Evolutionary conservation across 192 early-diverging fungal genomes (phyloP).

Genomic region (Kappamyces sp.): DNA sequence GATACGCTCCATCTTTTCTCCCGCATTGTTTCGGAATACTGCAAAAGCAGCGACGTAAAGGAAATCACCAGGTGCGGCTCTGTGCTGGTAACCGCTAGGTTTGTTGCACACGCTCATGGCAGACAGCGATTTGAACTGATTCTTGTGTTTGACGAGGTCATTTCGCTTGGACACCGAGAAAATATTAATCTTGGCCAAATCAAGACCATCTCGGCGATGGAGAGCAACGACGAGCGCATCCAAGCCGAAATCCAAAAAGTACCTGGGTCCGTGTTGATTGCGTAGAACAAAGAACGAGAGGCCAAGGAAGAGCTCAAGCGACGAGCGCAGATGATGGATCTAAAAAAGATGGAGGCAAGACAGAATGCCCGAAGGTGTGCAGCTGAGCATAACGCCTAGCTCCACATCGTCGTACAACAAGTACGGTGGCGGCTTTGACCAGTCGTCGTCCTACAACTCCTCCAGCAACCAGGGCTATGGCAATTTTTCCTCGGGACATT

Average conservation of each 20-base stretch:
- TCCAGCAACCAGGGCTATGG: neutral
- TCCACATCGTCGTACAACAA: neutral
- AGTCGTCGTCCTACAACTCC: conserved; percentile 13
- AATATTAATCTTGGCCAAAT: conserved; percentile 87
- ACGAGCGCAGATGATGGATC: conserved; percentile 83
- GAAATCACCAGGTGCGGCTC: conserved; percentile 47
- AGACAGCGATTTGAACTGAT: conserved; percentile 84
- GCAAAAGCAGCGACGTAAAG: conserved; percentile 76
- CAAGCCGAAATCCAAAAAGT: conserved; percentile 90
- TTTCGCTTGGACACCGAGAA: conserved; percentile 86
- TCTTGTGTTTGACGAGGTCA: conserved; percentile 92
- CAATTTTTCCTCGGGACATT: conserved; percentile 1
- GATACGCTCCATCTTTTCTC: conserved; percentile 92
- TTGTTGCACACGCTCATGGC: conserved; percentile 16
- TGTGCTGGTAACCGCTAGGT: no score
- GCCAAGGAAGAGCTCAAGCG: conserved; percentile 95
- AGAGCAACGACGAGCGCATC: conserved; percentile 95
- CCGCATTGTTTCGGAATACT: conserved; percentile 84
- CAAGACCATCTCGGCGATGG: conserved; percentile 94
- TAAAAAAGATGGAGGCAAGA: conserved; percentile 73
- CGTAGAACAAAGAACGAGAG: conserved; percentile 87
- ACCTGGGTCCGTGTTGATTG: conserved; percentile 19
- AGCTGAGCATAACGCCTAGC: conserved; percentile 15
- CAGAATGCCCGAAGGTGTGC: conserved; percentile 18
- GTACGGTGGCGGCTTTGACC: conserved; percentile 32